Evolutionary conservation across 352 stramenopile genomes (phyloP).

Genomic region (Pythium periplocum): DNA sequence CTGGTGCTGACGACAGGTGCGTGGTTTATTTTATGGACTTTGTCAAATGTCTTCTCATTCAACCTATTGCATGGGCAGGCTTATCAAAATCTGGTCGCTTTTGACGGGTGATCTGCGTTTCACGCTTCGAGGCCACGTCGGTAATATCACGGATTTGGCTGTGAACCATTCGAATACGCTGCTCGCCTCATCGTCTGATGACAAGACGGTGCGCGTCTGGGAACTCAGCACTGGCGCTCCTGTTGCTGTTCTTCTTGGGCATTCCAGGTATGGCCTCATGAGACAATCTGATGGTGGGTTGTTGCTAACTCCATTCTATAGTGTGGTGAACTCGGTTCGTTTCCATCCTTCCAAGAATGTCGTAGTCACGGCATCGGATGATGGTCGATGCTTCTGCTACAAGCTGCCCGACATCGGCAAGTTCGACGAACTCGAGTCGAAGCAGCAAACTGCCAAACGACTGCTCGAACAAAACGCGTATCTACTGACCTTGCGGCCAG

Average conservation of each 20-base stretch:
- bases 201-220: conserved; percentile 88
- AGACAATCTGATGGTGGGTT: conserved; percentile 8
- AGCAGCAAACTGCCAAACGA: conserved; percentile 73
- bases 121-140: conserved; percentile 80
- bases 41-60: conserved; percentile 1
- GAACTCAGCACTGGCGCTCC: conserved; percentile 78
- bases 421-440: conserved; percentile 51
- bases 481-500: conserved; percentile 72
- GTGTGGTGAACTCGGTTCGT: conserved; percentile 77
- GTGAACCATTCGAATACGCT: conserved; percentile 82
- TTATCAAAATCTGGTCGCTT: conserved; percentile 97
- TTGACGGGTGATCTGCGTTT: conserved; percentile 76
- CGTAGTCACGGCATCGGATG: conserved; percentile 90
- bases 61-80: conserved; percentile 23
- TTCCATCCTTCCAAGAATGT: conserved; percentile 87
- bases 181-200: conserved; percentile 82
- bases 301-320: conserved; percentile 5
- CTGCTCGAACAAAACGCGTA: conserved; percentile 68
- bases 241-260: conserved; percentile 80
- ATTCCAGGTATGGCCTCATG: conserved; percentile 67
- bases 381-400: conserved; percentile 89
- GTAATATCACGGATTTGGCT: conserved; percentile 87
- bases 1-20: conserved; percentile 93
- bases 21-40: conserved; percentile 1
- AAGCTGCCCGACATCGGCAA: conserved; percentile 72